Base-by-base conservation (phyloP, 164 flowering plant genomes). In the Chimonanthus salicifolius region DNA sequence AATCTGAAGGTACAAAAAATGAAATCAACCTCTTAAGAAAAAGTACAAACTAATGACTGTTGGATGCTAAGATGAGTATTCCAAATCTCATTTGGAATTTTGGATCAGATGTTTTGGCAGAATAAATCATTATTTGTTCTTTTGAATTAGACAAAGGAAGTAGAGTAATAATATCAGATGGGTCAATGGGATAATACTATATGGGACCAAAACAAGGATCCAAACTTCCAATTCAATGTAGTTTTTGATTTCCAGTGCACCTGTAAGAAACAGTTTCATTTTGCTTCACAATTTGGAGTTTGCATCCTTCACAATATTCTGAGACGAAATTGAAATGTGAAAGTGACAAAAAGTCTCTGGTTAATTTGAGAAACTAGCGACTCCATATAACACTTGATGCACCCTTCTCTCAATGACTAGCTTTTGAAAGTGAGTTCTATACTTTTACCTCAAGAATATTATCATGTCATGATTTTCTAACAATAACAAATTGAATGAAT, bases 1-100 rank as follows among this genome's bases (percentile, higher is more conserved):
- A 80, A 94, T 92, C 98, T 94, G 73, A 68, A 72, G 1, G 47
- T 15, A 16, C 15, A 68, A 68, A n/a, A n/a, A 67, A 45, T 16
- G 33, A 50, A 63, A 65, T 64, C 49, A 65, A 6, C 4, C 3
- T n/a, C 49, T 44, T 10, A 66, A 44, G 9, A 46, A 63, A 33
- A 33, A 33, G 33, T 33, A 33, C 33, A 33, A 33, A 60, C 18
- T 44, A 51, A 5, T 7, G 54, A 67, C 11, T 68, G n/a, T 13
- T 3, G 60, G 60, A 54, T 54, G 60, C 60, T n/a, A 13, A 11
- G n/a, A 54, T 54, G 60, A 5, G 16, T 33, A 33, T 33, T n/a
- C 60, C 60, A 54, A 54, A 54, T 54, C 16, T 5, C 60, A 54
- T 11, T 54, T 15, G 21, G 21, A 20, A 20, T 20, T 20, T 20